These are phyloP conservation scores for Penicillium sp. DNA, from an alignment of 2,329 filamentous ascomycete genomes.

Conservation along the genomic window DNA sequence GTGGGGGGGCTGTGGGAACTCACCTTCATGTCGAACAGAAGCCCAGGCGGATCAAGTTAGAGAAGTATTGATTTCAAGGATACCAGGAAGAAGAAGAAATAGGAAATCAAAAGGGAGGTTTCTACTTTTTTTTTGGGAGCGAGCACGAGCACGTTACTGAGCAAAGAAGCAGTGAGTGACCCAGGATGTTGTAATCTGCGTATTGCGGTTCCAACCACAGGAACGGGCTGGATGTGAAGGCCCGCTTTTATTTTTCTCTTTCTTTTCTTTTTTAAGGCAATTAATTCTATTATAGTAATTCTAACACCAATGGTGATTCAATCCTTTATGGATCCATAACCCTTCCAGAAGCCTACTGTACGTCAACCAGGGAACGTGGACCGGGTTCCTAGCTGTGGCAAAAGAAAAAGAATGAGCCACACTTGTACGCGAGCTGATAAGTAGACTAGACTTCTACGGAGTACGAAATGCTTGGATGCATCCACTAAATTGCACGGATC, in stretches of 20 bases:
- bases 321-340: background rate
- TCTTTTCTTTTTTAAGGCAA: background rate
- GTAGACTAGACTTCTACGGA: background rate
- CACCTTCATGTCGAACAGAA: conserved; percentile 25
- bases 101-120: background rate
- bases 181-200: conserved; percentile 13
- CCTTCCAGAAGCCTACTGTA: conserved; percentile 4
- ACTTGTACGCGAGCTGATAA: background rate
- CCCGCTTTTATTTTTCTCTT: conserved; percentile 5
- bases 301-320: too few relatives aligned
- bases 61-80: background rate
- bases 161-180: background rate
- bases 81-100: conserved; percentile 7
- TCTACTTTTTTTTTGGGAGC: background rate
- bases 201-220: conserved; percentile 22
- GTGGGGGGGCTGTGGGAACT: conserved; percentile 1
- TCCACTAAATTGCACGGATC: too few relatives aligned
- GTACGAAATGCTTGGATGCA: background rate
- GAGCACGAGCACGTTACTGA: background rate
- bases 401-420: background rate
- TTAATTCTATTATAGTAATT: background rate
- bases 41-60: background rate
- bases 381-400: conserved; percentile 6
- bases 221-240: conserved; percentile 8
- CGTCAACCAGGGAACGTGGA: background rate